Conservation (phyloP, 306 rosid species). For the Prunus salicina region DNA sequence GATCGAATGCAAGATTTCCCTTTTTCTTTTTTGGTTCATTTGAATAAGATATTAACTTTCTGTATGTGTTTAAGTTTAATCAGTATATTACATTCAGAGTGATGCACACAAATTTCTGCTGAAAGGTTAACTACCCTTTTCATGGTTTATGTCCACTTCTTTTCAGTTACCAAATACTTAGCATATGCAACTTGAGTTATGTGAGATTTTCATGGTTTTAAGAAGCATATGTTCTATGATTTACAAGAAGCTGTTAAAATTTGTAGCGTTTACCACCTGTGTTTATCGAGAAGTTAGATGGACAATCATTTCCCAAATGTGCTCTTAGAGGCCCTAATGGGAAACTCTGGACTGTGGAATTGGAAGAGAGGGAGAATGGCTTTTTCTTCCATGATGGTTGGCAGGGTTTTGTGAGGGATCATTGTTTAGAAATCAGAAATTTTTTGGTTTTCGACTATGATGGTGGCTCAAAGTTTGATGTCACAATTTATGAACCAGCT, state of each 20-base stretch:
- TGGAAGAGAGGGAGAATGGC: constrained; percentile 48
- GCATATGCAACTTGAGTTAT: not conserved
- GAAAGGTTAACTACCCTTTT: too few relatives aligned
- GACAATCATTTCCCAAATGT: not conserved
- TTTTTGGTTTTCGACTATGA: constrained; percentile 74
- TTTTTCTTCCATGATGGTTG: constrained; percentile 62
- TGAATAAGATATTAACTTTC: too few relatives aligned
- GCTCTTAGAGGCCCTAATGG: constrained; percentile 74
- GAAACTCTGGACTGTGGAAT: constrained; percentile 53
- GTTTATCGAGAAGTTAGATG: not conserved
- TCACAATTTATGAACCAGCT: constrained; percentile 62
- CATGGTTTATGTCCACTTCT: too few relatives aligned
- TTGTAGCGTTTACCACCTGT: constrained; percentile 14
- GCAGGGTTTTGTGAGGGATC: constrained; percentile 66
- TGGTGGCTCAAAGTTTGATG: constrained; percentile 54
- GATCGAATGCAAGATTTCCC: not conserved
- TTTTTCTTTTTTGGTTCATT: not conserved
- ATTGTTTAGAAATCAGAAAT: constrained; percentile 59
- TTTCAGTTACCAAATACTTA: too few relatives aligned
- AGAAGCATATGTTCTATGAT: not conserved
- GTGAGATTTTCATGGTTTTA: not conserved
- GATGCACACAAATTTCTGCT: too few relatives aligned
- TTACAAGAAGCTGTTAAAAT: not conserved
- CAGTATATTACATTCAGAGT: too few relatives aligned
- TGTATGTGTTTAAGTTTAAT: too few relatives aligned